Percentiles rank a stretch among this genome's conserved stretches.
Conservation (phyloP, 306 rosid species). For the Cicer pinnatifidum region DNA sequence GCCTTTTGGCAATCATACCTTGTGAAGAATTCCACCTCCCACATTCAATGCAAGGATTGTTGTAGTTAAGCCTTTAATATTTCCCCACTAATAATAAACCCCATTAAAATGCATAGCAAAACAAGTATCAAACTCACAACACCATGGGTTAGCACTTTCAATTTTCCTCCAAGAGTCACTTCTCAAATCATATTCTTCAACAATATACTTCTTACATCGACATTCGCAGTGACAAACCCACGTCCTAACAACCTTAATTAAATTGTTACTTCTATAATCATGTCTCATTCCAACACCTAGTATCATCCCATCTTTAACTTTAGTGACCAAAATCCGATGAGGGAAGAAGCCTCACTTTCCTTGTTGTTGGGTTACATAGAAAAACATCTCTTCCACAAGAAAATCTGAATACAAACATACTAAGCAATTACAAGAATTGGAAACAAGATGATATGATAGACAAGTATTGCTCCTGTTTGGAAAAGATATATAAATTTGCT, state of each 20-base stretch:
- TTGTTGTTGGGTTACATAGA: conserved; percentile 1
- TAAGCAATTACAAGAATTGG: not conserved
- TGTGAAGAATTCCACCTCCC: conserved; percentile 18
- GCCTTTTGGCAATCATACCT: not conserved
- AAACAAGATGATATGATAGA: not conserved
- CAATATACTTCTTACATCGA: not conserved
- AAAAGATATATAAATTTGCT: not conserved
- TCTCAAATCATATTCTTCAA: not conserved
- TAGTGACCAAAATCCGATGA: not conserved
- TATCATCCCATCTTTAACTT: not conserved
- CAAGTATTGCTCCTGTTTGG: not conserved
- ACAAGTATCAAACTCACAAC: not conserved
- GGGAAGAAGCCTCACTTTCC: not conserved
- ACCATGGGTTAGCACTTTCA: not conserved
- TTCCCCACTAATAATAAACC: not conserved
- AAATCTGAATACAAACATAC: not conserved
- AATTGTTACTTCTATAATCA: not conserved
- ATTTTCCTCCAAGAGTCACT: not conserved
- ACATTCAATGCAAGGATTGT: not conserved
- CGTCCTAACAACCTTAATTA: not conserved
- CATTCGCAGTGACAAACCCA: not conserved
- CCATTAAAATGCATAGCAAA: not conserved
- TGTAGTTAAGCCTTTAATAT: not conserved
- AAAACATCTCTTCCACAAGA: not conserved
- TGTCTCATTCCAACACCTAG: conserved; percentile 5